phyloP scores from a whole-genome alignment of 2,329 filamentous ascomycete genomes.

The Talaromyces sp. region DNA sequence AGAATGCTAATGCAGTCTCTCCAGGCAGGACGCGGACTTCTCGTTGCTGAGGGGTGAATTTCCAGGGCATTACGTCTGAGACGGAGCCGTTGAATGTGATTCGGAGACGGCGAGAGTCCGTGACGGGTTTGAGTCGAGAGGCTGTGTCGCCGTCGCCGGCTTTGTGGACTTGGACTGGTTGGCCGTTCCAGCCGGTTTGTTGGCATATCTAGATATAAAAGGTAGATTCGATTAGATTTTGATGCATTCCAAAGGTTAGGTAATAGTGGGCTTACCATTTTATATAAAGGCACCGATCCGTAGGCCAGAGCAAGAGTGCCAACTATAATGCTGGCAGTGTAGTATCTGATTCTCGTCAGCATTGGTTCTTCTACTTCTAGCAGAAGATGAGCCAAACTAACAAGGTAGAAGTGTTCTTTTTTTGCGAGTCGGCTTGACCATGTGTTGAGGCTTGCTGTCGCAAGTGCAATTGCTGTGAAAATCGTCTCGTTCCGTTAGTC shows the following conservation, averaged over 20 bases:
- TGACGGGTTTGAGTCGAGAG: constrained; percentile 73
- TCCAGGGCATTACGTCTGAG: constrained; percentile 93
- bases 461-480: constrained; percentile 29
- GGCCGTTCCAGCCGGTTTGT: constrained; percentile 73
- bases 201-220: constrained; percentile 51
- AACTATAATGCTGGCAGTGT: constrained; percentile 58
- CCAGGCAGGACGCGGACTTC: constrained; percentile 93
- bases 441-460: constrained; percentile 28
- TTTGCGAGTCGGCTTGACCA: constrained; percentile 30
- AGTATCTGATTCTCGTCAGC: constrained; percentile 47
- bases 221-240: neutral
- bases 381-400: constrained; percentile 27
- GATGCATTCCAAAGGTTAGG: neutral
- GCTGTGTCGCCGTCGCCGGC: constrained; percentile 65
- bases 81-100: constrained; percentile 96
- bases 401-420: constrained; percentile 54
- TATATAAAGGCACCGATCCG: constrained; percentile 62
- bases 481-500: constrained; percentile 23
- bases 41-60: constrained; percentile 92
- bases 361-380: neutral
- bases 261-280: constrained; percentile 53
- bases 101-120: constrained; percentile 73
- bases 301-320: constrained; percentile 61
- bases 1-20: constrained; percentile 95
- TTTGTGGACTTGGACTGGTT: constrained; percentile 75